A percentile compares a stretch with the other conserved stretches of the same genome.
phyloP scores from a whole-genome alignment of 2,329 filamentous ascomycete species.

The Colletotrichum eremochloae region DNA sequence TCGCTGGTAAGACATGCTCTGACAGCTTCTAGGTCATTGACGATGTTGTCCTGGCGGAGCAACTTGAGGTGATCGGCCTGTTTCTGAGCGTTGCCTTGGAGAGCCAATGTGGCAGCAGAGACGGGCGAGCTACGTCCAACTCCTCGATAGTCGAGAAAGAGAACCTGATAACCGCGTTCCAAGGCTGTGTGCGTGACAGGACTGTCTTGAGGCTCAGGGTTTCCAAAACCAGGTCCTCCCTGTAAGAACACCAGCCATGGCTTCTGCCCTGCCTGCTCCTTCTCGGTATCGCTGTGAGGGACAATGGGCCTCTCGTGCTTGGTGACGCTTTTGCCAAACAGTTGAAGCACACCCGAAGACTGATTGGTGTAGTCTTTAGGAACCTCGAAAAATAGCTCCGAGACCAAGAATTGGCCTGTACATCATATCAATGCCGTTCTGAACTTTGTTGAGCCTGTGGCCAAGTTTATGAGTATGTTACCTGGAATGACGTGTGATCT shows the following conservation, averaged over 20 bases:
- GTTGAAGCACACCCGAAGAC: slow-evolving; percentile 70
- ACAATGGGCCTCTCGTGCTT: slow-evolving; percentile 75
- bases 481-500: slow-evolving; percentile 57
- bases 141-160: slow-evolving; percentile 92
- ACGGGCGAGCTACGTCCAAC: slow-evolving; percentile 88
- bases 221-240: slow-evolving; percentile 87
- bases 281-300: slow-evolving; percentile 53
- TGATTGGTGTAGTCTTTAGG: slow-evolving; percentile 82
- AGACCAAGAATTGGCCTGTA: slow-evolving; percentile 79
- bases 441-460: neutral
- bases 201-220: slow-evolving; percentile 79
- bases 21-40: slow-evolving; percentile 89
- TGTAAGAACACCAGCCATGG: slow-evolving; percentile 81
- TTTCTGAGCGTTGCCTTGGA: slow-evolving; percentile 71
- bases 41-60: slow-evolving; percentile 92
- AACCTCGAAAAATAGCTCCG: slow-evolving; percentile 89
- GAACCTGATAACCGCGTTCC: slow-evolving; percentile 84
- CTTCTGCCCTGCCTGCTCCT: slow-evolving; percentile 56
- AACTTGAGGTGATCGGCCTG: slow-evolving; percentile 86
- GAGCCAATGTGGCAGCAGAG: slow-evolving; percentile 77
- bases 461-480: neutral
- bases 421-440: neutral
- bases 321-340: slow-evolving; percentile 83
- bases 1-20: slow-evolving; percentile 79
- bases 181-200: slow-evolving; percentile 79